Base-by-base conservation (phyloP, 1,284 basidiomycete genomes). In the Cryptococcus depauperatus region DNA sequence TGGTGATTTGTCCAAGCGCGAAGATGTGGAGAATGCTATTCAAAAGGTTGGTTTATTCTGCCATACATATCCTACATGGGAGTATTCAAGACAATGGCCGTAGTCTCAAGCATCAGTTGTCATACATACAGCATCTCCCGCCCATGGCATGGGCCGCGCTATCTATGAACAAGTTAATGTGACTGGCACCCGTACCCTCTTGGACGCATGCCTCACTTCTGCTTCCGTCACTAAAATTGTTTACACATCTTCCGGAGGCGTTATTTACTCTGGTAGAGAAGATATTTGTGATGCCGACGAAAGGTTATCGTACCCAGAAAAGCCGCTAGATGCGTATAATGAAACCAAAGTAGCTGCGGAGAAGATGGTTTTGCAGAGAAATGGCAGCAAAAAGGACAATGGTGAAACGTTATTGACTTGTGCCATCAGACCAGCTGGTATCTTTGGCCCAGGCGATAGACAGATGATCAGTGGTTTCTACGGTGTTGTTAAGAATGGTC, bases 271-370 rank as follows among this genome's bases (percentile, higher is more conserved):
- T 51, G 92, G 92, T 0, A 69, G 73, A 18, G 81, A 88, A 66
- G 57, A 72, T 53, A 75, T 93, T 38, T 77, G 87, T 56, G 83
- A 92, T 63, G 80, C 85, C 27, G 95, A 98, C 69, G 95, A 99
- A 73, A 81, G 93, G 14, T 68, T 88, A 41, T 79, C 82, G 0
- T 80, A 80, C 57, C 90, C 90, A 0, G 77, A 78, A 33, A 78
- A 78, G 37, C 79, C 84, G 1, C 76, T 93, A 66, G 92, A 97
- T 68, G 83, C 85, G 0, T 99, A 99, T 73, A 96, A 92, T 66
- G 85, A 88, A 56, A 92, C 90, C n/a, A 99, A 99, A 73, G 86
- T 85, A 16, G 80, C 84, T 59, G 93, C 87, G 0, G 95, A 98
- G 70, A 76, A 77, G 37, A 75, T 86, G 35, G 83, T 97, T 2